Conservation (phyloP, 106 monocot species). For the Ottelia alismoides region DNA sequence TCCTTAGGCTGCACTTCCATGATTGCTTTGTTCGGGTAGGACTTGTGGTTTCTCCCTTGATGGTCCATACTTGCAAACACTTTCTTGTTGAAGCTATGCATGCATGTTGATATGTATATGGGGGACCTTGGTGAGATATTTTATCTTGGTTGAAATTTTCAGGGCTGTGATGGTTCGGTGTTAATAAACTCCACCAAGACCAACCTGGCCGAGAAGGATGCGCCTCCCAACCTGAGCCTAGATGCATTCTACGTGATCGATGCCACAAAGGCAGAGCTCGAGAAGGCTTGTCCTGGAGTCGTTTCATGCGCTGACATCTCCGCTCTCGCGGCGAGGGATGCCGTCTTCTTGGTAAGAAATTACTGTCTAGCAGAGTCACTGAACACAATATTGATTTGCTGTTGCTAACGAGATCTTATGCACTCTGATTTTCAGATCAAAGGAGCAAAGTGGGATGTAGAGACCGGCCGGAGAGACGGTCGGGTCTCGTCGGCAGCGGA, state of each 20-base stretch:
- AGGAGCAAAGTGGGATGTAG: conserved; percentile 5
- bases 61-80: too few species aligned
- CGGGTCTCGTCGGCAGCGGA: neutral
- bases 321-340: conserved; percentile 3
- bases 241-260: too few species aligned
- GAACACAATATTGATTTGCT: neutral
- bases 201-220: conserved; percentile 1
- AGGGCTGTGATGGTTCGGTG: conserved; percentile 5
- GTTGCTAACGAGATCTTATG: neutral
- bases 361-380: neutral
- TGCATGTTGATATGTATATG: too few species aligned
- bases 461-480: conserved; percentile 9
- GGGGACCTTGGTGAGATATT: too few species aligned
- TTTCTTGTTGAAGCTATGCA: too few species aligned
- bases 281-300: conserved; percentile 1
- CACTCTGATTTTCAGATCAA: neutral
- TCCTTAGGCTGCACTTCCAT: too few species aligned
- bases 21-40: conserved; percentile 10
- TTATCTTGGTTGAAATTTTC: too few species aligned
- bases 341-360: neutral
- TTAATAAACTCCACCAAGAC: neutral
- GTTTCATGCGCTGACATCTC: conserved; percentile 2
- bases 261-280: neutral
- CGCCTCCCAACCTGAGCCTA: too few species aligned
- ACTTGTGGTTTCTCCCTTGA: too few species aligned